A percentile compares a stretch with the other conserved stretches of the same genome.
These are phyloP conservation scores for Hyaloscypha variabilis DNA, from an alignment of 495 filamentous ascomycete genomes.

Conservation along the genomic window DNA sequence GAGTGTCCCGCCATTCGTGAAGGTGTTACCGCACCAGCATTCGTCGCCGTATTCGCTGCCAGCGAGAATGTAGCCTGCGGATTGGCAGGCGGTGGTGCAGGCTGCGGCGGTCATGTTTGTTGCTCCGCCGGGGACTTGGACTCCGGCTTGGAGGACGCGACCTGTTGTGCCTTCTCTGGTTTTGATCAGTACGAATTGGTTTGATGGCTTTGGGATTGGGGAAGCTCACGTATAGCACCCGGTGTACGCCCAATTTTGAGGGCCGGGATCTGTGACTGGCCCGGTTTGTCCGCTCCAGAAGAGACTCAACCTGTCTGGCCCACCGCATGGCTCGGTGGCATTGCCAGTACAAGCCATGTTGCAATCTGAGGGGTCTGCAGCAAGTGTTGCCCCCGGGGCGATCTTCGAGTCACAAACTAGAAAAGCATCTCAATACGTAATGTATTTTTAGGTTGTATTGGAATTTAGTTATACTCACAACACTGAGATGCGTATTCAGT, in stretches of 20 bases:
- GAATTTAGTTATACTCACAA: no score
- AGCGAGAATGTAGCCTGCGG: constrained; percentile 36
- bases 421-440: constrained; percentile 29
- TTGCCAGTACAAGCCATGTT: constrained; percentile 48
- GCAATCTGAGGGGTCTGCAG: constrained; percentile 40
- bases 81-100: constrained; percentile 40
- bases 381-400: constrained; percentile 30
- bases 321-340: constrained; percentile 45
- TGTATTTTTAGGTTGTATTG: no score
- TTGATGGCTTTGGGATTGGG: no score
- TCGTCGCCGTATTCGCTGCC: constrained; percentile 36
- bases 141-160: constrained; percentile 13
- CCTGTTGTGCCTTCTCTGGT: constrained; percentile 28
- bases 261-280: constrained; percentile 27
- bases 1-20: constrained; percentile 35
- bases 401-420: constrained; percentile 48
- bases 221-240: constrained; percentile 34
- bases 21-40: constrained; percentile 28
- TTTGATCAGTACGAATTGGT: not conserved
- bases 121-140: not conserved
- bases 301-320: constrained; percentile 35
- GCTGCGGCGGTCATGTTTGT: constrained; percentile 42
- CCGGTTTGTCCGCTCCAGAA: constrained; percentile 34
- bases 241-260: constrained; percentile 23
- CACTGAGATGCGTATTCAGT: constrained; percentile 39